Percentiles rank a stretch among this genome's conserved stretches.
Conservation (phyloP, 768 basidiomycete genomes). For the Agaricus sinodeliciosus region DNA sequence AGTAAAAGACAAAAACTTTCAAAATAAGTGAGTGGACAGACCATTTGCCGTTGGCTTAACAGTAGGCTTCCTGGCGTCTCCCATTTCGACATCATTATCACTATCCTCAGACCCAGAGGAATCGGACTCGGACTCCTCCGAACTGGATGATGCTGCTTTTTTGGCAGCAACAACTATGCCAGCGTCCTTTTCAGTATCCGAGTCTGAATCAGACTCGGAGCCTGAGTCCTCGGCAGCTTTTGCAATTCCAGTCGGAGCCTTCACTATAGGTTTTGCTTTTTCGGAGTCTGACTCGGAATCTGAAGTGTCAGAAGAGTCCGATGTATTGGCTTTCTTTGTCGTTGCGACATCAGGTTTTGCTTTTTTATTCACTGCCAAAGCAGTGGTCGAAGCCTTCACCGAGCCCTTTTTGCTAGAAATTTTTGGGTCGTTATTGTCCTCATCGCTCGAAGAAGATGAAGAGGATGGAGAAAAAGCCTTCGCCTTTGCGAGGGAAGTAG, state of each 20-base stretch:
- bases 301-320: slow-evolving; percentile 10
- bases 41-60: slow-evolving; percentile 25
- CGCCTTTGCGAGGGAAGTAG: slow-evolving; percentile 12
- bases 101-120: slow-evolving; percentile 27
- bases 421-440: slow-evolving; percentile 22
- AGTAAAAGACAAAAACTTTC: slow-evolving; percentile 1
- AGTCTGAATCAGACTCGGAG: slow-evolving; percentile 21
- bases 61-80: slow-evolving; percentile 30
- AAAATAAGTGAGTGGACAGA: slow-evolving; percentile 14
- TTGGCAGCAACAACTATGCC: slow-evolving; percentile 17
- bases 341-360: slow-evolving; percentile 3
- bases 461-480: slow-evolving; percentile 12
- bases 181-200: slow-evolving; percentile 19
- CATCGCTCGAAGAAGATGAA: slow-evolving; percentile 16
- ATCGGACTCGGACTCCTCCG: slow-evolving; percentile 15
- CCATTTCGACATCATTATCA: slow-evolving; percentile 57
- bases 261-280: slow-evolving; percentile 15
- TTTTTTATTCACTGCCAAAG: slow-evolving; percentile 12
- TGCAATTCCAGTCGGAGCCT: slow-evolving; percentile 17
- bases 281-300: slow-evolving; percentile 17
- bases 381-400: no score
- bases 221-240: slow-evolving; percentile 20
- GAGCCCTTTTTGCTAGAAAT: no score
- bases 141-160: slow-evolving; percentile 19
- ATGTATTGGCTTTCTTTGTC: slow-evolving; percentile 13